phyloP scores from a whole-genome alignment of 2,329 filamentous ascomycete genomes.

The Aureobasidium mangrovei region DNA sequence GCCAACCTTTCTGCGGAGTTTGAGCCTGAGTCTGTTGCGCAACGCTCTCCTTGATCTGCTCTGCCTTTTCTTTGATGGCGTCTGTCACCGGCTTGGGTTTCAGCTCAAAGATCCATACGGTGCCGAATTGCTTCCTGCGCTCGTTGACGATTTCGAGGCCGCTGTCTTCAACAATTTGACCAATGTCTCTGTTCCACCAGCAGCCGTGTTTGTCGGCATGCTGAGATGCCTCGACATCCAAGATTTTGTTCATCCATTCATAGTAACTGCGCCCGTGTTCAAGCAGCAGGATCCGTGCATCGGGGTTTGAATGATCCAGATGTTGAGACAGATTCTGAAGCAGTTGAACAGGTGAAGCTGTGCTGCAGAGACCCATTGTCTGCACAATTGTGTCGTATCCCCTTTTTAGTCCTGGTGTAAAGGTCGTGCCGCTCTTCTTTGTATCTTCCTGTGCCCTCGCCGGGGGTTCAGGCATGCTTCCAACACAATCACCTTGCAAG shows the following conservation, averaged over 20 bases:
- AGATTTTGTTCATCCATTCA: conserved; percentile 38
- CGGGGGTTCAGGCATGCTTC: conserved; percentile 35
- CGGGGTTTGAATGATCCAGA: conserved; percentile 32
- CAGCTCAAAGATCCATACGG: conserved; percentile 42
- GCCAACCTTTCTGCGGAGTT: conserved; percentile 2
- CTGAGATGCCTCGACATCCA: conserved; percentile 38
- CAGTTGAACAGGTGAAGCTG: conserved; percentile 35
- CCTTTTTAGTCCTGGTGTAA: conserved; percentile 20
- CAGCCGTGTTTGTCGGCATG: conserved; percentile 43
- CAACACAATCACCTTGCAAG: conserved; percentile 36
- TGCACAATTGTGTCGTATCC: conserved; percentile 43
- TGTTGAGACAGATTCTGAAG: conserved; percentile 35
- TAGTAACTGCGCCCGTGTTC: conserved; percentile 43
- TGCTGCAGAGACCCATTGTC: conserved; percentile 45
- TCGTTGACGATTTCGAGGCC: conserved; percentile 40
- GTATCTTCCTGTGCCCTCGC: not conserved
- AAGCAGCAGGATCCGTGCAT: conserved; percentile 39
- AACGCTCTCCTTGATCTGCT: not conserved
- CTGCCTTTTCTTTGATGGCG: conserved; percentile 3
- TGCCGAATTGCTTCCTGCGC: conserved; percentile 40
- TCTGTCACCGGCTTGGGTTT: conserved; percentile 24
- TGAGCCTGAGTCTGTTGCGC: not conserved
- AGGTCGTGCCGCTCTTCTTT: conserved; percentile 5
- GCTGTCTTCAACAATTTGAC: conserved; percentile 38
- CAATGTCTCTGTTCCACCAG: conserved; percentile 47